Conservation (phyloP, 805 yeast species). For the Candida adriatica region DNA sequence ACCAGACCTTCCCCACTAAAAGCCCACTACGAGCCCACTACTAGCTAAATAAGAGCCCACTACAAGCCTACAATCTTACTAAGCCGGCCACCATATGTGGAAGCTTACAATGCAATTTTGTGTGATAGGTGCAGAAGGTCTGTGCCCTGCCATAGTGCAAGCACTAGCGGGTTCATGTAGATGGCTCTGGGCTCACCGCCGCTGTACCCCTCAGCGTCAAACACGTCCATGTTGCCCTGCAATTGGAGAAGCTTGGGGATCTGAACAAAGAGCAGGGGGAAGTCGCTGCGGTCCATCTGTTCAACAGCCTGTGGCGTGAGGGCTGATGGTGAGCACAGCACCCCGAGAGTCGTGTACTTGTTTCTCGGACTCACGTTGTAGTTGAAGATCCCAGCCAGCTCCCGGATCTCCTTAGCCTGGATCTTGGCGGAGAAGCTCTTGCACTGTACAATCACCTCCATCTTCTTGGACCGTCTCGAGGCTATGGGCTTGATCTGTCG, state of each 20-base stretch:
- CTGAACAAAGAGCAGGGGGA: slow-evolving; percentile 19
- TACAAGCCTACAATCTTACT: too few species aligned
- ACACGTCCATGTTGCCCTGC: slow-evolving; percentile 7
- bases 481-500: slow-evolving; percentile 9
- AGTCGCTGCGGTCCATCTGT: slow-evolving; percentile 15
- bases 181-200: slow-evolving; percentile 8
- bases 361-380: slow-evolving; percentile 13
- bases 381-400: slow-evolving; percentile 18
- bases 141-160: slow-evolving; percentile 12
- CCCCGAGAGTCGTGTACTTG: slow-evolving; percentile 12
- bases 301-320: slow-evolving; percentile 18
- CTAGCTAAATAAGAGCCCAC: too few species aligned
- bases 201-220: slow-evolving; percentile 6
- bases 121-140: slow-evolving; percentile 1
- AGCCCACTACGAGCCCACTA: too few species aligned
- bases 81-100: too few species aligned
- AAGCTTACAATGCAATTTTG: not conserved
- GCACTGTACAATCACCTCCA: slow-evolving; percentile 22
- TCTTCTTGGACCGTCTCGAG: slow-evolving; percentile 1
- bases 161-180: slow-evolving; percentile 14
- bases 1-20: too few species aligned
- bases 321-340: slow-evolving; percentile 18
- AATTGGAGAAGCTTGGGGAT: slow-evolving; percentile 8
- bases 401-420: slow-evolving; percentile 22
- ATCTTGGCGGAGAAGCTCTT: slow-evolving; percentile 20